Evolutionary conservation across 2,329 filamentous ascomycete species (phyloP), one percentile per base, ranked within the genome.

Genomic region (Acarospora socialis): DNA sequence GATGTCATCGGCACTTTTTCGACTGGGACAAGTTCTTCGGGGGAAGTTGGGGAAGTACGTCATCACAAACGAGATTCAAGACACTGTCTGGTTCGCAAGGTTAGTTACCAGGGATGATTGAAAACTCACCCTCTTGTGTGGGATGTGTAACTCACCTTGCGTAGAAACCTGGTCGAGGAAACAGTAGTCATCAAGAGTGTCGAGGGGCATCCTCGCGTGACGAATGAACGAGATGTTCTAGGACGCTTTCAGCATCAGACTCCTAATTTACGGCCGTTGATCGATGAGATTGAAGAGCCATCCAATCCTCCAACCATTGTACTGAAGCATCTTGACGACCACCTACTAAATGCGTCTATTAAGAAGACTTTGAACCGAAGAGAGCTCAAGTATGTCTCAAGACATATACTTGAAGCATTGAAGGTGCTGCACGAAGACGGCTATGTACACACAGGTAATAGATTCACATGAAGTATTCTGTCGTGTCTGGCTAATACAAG

Each of bases 211-310:
- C 41, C 39, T 16, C 29, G 43, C 5, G 33, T 52, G 21, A 36
- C 45, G 21, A 47, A 49, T 34, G 46, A 51, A 44, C 28, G 45
- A 34, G 28, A 48, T 28, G 32, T 50, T 8, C 44, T 51, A n/a
- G 39, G 35, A 34, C 30, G 38, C 28, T 46, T 47, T 17, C 45
- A 51, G 27, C 28, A 40, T n/a, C n/a, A 40, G 22, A 44, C 42
- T 6, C 42, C 35, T 2, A 45, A 27, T 30, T 31, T 50, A 21
- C 43, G 46, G 17, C 48, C 45, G 9, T 28, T 53, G 21, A 35
- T 49, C 5, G 49, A 52, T 38, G 45, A 47, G 18, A 47, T 48
- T 19, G 37, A 45, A 8, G 41, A 50, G 13, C 46, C 41, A 3
- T 30, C 37, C 25, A 13, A 33, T 5, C 46, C 44, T 21, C 20